Evolutionary conservation across 2,329 filamentous ascomycete species (phyloP).

Genomic region (Grosmannia clavigera): DNA sequence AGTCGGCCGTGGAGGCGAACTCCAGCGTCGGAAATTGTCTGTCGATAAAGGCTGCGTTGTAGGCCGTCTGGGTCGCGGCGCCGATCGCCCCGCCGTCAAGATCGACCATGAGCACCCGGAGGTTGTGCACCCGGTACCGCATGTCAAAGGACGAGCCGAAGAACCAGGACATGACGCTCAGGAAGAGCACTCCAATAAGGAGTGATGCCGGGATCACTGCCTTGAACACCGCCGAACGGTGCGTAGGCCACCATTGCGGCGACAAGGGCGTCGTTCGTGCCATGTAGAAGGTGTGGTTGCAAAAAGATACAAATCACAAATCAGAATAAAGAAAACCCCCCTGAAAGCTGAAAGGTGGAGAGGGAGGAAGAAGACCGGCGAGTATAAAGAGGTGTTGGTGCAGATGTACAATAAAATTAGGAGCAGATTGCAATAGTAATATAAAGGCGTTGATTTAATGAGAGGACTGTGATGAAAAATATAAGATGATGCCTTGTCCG

Average conservation of each 20-base stretch:
- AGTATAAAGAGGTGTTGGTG: background rate
- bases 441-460: background rate
- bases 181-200: background rate
- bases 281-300: background rate
- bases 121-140: background rate
- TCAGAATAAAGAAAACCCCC: too few relatives aligned
- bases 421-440: too few relatives aligned
- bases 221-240: background rate
- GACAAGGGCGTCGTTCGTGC: background rate
- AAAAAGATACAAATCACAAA: too few relatives aligned
- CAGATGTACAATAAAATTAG: background rate
- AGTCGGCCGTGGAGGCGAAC: conserved; percentile 16
- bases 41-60: conserved; percentile 16
- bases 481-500: background rate
- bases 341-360: background rate
- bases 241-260: background rate
- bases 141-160: background rate
- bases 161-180: background rate
- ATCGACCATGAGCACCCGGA: conserved; percentile 12
- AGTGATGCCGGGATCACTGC: background rate
- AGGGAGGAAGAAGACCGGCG: background rate
- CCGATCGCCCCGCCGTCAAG: conserved; percentile 22
- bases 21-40: conserved; percentile 20
- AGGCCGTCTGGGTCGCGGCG: conserved; percentile 19
- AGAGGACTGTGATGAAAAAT: background rate